These are phyloP conservation scores for Plantago lanceolata DNA, from an alignment of 305 asterid species.

Conservation along the genomic window DNA sequence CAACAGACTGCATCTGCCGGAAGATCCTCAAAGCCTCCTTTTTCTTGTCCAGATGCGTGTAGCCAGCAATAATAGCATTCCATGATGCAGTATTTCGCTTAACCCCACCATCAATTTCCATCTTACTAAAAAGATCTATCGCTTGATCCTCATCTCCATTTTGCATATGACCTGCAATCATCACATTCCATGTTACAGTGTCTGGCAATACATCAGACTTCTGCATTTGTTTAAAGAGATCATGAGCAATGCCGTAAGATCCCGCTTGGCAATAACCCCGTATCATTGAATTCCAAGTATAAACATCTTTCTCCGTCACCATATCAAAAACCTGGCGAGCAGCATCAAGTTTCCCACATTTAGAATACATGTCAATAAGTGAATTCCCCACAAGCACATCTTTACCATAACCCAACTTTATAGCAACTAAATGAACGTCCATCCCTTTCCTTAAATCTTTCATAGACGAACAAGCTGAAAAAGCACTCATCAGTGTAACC, in stretches of 20 bases:
- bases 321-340: slow-evolving; percentile 55
- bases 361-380: slow-evolving; percentile 72
- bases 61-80: slow-evolving; percentile 78
- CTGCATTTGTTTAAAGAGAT: slow-evolving; percentile 60
- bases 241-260: slow-evolving; percentile 60
- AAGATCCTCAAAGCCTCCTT: slow-evolving; percentile 56
- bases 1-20: slow-evolving; percentile 57
- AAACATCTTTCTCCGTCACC: slow-evolving; percentile 49
- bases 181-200: slow-evolving; percentile 68
- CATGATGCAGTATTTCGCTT: slow-evolving; percentile 67
- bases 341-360: slow-evolving; percentile 54
- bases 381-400: slow-evolving; percentile 65
- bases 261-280: slow-evolving; percentile 77
- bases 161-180: slow-evolving; percentile 69
- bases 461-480: slow-evolving; percentile 55
- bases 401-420: slow-evolving; percentile 51
- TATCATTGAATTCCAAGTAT: slow-evolving; percentile 77
- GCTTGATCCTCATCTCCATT: slow-evolving; percentile 81
- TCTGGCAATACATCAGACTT: slow-evolving; percentile 48
- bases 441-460: slow-evolving; percentile 57
- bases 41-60: slow-evolving; percentile 48
- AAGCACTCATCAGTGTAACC: slow-evolving; percentile 52
- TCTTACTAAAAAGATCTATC: slow-evolving; percentile 61
- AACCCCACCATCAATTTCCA: slow-evolving; percentile 62
- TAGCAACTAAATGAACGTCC: slow-evolving; percentile 54